Percentiles rank a stretch among this genome's conserved stretches.
These are phyloP conservation scores for Posidonia oceanica DNA, from an alignment of 116 monocot genomes.

Conservation along the genomic window DNA sequence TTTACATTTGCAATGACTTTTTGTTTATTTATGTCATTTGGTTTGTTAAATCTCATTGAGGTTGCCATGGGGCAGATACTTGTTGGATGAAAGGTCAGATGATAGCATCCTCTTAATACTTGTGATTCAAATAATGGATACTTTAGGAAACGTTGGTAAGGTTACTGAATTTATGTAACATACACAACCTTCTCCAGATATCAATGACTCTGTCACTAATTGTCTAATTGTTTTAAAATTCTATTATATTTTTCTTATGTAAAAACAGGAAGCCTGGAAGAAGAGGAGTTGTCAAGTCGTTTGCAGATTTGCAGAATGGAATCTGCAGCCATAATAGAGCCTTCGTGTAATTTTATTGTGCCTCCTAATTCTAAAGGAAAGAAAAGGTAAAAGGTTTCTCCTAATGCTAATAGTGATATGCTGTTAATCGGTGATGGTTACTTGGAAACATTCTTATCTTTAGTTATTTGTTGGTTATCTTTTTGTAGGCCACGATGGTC, in stretches of 20 bases:
- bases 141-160: slow-evolving; percentile 85
- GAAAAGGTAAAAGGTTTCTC: slow-evolving; percentile 49
- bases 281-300: slow-evolving; percentile 86
- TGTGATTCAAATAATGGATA: slow-evolving; percentile 70
- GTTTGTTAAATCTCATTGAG: slow-evolving; percentile 3
- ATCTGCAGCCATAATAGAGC: slow-evolving; percentile 81
- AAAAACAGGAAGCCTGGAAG: slow-evolving; percentile 70
- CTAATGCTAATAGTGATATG: background rate
- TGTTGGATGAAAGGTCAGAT: slow-evolving; percentile 71
- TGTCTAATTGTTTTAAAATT: background rate
- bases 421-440: background rate
- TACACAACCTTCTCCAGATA: too few relatives aligned
- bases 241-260: background rate
- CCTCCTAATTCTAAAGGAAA: slow-evolving; percentile 58
- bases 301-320: slow-evolving; percentile 77
- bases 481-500: slow-evolving; percentile 83
- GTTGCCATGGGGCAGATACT: slow-evolving; percentile 40
- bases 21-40: background rate
- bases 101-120: slow-evolving; percentile 90
- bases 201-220: too few relatives aligned
- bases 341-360: slow-evolving; percentile 81
- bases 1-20: background rate
- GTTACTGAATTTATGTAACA: background rate
- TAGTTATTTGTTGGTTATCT: slow-evolving; percentile 12
- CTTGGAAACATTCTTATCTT: background rate